These are phyloP conservation scores for Neurospora sp. DNA, from an alignment of 495 filamentous ascomycete genomes.

Conservation along the genomic window DNA sequence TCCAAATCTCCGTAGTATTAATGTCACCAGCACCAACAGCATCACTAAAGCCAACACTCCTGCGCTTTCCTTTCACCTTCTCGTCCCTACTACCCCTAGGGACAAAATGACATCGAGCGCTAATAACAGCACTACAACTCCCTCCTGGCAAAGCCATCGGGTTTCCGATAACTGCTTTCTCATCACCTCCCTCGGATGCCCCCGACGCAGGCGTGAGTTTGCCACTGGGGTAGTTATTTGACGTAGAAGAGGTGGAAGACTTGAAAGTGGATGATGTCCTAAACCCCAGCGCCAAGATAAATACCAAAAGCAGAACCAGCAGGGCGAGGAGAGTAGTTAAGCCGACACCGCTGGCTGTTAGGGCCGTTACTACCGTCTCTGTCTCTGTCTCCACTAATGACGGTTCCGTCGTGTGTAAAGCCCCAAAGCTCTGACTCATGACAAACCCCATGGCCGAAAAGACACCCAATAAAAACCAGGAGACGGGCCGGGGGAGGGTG, in stretches of 20 bases:
- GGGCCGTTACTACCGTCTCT: conserved; percentile 1
- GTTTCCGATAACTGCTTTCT: conserved; percentile 18
- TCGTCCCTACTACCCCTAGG: neutral
- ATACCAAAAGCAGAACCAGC: conserved; percentile 18
- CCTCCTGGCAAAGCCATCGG: conserved; percentile 30
- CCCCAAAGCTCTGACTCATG: conserved; percentile 26
- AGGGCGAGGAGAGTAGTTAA: conserved; percentile 25
- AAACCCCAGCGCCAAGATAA: conserved; percentile 22
- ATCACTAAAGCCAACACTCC: neutral
- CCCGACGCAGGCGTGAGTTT: neutral
- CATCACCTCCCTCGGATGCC: neutral
- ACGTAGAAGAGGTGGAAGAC: conserved; percentile 10
- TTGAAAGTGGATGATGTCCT: conserved; percentile 16
- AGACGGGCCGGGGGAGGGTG: conserved; percentile 29
- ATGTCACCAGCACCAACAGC: neutral
- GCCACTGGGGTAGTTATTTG: conserved; percentile 1
- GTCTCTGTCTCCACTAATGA: neutral
- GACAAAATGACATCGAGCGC: conserved; percentile 27
- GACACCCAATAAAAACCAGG: conserved; percentile 24
- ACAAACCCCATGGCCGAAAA: conserved; percentile 29
- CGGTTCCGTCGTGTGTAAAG: neutral
- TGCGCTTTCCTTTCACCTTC: conserved; percentile 4
- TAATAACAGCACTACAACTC: conserved; percentile 32
- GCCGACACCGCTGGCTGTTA: conserved; percentile 26
- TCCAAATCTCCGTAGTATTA: conserved; percentile 11